Conservation (phyloP, 352 stramenopile species). For the Discostella stelligera region DNA sequence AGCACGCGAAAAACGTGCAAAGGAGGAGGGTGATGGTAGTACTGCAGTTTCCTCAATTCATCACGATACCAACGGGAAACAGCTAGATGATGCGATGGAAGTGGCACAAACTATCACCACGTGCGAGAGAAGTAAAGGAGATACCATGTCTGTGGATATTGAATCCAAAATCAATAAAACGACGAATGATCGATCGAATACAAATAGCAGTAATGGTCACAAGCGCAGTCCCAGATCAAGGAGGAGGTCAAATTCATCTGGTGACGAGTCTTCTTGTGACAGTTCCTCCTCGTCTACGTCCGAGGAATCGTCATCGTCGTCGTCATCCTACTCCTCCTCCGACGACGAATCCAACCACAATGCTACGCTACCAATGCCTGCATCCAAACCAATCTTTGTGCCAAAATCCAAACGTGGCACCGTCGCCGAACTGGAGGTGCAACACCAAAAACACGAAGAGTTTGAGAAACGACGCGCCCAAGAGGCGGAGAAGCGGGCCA, state of each 20-base stretch:
- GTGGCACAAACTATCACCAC: constrained; percentile 1
- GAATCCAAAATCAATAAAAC: constrained; percentile 18
- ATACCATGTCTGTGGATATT: constrained; percentile 20
- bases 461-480: constrained; percentile 38
- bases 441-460: constrained; percentile 57
- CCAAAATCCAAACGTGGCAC: constrained; percentile 69
- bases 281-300: constrained; percentile 17
- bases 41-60: neutral
- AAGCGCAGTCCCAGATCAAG: neutral
- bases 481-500: constrained; percentile 54
- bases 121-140: constrained; percentile 9
- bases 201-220: constrained; percentile 8
- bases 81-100: neutral
- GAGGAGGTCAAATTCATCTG: neutral
- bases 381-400: constrained; percentile 71
- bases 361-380: constrained; percentile 13
- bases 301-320: constrained; percentile 18
- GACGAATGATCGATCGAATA: neutral
- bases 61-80: constrained; percentile 13
- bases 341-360: constrained; percentile 16
- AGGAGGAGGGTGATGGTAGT: neutral
- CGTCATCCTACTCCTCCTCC: constrained; percentile 22
- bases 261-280: constrained; percentile 25
- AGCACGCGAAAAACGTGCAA: constrained; percentile 28
- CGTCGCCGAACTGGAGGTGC: constrained; percentile 46